Evolutionary conservation across 73 alveolate genomes (phyloP), one percentile per base, ranked within the genome.

Genomic region (Blepharisma japonicum): DNA sequence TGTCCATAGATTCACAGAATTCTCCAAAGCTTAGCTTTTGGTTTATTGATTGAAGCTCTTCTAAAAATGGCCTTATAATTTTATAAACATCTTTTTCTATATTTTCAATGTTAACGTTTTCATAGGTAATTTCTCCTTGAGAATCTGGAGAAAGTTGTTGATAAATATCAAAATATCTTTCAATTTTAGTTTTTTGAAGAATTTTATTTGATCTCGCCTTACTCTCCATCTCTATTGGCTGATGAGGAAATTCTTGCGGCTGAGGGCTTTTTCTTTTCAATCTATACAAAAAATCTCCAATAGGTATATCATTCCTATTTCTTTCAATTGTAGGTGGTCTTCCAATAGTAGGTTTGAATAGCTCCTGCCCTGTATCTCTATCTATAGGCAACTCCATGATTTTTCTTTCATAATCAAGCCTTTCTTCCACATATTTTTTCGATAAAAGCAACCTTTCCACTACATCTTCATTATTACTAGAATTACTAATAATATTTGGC

Each of bases 111-210:
- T 25, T 25, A 9, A 61, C 5, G 74, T 61, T 61, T 61, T 61
- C 23, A 25, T 20, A 61, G 47, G 74, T 20, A 9, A 61, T 61
- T 9, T 14, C n/a, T 9, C 74, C 74, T n/a, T 25, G 14, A 18
- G 47, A n/a, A 48, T 61, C 74, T 8, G 74, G 74, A 48, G 14
- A 14, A 8, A 61, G 74, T 48, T 61, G 74, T 14, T 61, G 38
- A 39, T 14, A 61, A 8, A 61, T 39, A 14, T 61, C 74, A 25
- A 39, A 61, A 61, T 14, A 61, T 25, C 74, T n/a, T n/a, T 61
- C 74, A 1, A 61, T 61, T 61, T 61, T 61, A 4, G 23, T 5
- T 61, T 61, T 61, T 25, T 14, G 47, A 25, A 61, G 38, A 18
- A 61, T 61, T 61, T 61, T 61, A 39, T 61, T 39, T 8, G 49